Conservation (phyloP, 2,329 filamentous ascomycete species). For the Colletotrichum cereale region DNA sequence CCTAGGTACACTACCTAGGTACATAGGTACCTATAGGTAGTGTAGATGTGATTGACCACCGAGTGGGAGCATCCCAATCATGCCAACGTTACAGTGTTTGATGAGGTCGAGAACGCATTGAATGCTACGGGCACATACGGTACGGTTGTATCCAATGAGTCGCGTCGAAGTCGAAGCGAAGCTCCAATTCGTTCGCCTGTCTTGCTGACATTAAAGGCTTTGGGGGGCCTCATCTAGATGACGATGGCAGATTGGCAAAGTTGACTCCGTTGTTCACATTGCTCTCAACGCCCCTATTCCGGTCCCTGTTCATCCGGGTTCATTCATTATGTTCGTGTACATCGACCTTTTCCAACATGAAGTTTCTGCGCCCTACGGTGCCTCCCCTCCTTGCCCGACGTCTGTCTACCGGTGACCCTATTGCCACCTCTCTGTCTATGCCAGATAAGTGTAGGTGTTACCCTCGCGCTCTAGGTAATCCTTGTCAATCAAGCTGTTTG, state of each 20-base stretch:
- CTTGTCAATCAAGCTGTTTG: slow-evolving; percentile 83
- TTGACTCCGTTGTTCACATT: neutral
- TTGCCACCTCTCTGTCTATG: slow-evolving; percentile 56
- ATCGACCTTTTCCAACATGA: neutral
- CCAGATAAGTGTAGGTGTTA: slow-evolving; percentile 77
- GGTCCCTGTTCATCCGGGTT: neutral
- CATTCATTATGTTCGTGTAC: neutral
- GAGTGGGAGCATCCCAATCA: neutral
- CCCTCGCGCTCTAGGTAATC: slow-evolving; percentile 90
- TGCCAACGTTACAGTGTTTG: neutral
- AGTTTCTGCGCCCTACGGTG: neutral
- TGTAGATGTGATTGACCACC: neutral
- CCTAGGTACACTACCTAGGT: no score
- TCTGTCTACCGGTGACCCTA: slow-evolving; percentile 20
- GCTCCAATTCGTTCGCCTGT: neutral
- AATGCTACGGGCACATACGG: neutral
- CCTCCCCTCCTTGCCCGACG: neutral
- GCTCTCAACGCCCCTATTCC: slow-evolving; percentile 1
- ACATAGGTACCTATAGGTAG: no score
- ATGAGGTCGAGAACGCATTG: neutral
- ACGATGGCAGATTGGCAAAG: neutral
- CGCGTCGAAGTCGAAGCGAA: neutral
- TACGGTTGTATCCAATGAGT: neutral
- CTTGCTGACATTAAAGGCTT: neutral
- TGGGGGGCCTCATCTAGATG: neutral